A percentile compares a stretch with the other conserved stretches of the same genome.
Evolutionary conservation across 2,329 filamentous ascomycete species (phyloP).

Genomic region (Penicillium sp.): DNA sequence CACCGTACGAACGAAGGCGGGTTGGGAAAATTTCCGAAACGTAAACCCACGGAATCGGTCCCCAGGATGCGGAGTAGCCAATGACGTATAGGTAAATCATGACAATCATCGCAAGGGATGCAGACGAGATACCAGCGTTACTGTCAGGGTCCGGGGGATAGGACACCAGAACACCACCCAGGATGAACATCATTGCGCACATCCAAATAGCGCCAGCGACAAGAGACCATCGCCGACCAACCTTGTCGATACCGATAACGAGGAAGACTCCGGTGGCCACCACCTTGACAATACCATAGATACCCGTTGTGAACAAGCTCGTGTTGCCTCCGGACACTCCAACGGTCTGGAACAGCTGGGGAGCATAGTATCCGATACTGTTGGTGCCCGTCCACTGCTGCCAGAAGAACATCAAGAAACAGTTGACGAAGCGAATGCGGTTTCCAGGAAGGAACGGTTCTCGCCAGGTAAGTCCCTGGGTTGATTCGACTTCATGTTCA

Average conservation of each 20-base stretch:
- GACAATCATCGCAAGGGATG: neutral
- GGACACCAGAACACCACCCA: constrained; percentile 53
- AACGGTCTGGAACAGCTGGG: constrained; percentile 52
- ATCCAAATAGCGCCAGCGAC: constrained; percentile 70
- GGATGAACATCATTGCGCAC: constrained; percentile 77
- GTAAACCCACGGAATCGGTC: constrained; percentile 15
- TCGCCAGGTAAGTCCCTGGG: constrained; percentile 54
- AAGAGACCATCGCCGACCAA: constrained; percentile 71
- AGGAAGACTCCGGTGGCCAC: constrained; percentile 64
- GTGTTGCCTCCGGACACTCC: constrained; percentile 70
- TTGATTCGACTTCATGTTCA: constrained; percentile 55
- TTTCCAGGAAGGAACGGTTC: constrained; percentile 51
- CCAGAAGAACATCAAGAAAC: constrained; percentile 64
- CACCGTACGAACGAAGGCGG: neutral
- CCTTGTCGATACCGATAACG: constrained; percentile 81
- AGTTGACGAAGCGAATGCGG: constrained; percentile 59
- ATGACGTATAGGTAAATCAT: constrained; percentile 42
- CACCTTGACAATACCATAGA: constrained; percentile 61
- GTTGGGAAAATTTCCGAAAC: neutral
- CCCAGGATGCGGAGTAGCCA: constrained; percentile 22
- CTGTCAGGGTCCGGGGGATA: neutral
- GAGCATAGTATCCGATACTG: constrained; percentile 56
- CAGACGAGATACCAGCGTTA: neutral
- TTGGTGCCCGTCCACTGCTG: constrained; percentile 79
- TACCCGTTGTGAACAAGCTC: constrained; percentile 61